These are phyloP conservation scores for Myriangium duriaei DNA, from an alignment of 2,329 filamentous ascomycete genomes.

Conservation along the genomic window DNA sequence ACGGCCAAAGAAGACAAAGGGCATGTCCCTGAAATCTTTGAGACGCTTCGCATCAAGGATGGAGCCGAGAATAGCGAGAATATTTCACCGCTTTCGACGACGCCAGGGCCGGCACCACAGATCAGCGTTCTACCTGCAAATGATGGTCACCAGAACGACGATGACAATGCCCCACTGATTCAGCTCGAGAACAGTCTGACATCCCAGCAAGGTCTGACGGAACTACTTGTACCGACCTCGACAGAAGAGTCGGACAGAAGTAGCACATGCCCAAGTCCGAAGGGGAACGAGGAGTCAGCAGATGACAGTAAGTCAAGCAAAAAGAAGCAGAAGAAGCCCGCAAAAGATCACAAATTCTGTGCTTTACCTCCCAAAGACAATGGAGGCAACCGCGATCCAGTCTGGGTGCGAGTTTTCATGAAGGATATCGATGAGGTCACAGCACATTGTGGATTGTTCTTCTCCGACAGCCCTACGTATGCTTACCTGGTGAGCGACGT, in stretches of 20 bases:
- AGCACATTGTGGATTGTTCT: conserved; percentile 74
- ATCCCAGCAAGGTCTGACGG: too few species aligned
- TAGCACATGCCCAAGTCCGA: too few species aligned
- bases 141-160: neutral
- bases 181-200: too few species aligned
- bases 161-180: too few species aligned
- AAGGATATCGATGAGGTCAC: conserved; percentile 71
- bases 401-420: conserved; percentile 74
- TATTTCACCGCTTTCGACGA: neutral
- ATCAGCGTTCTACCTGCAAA: neutral
- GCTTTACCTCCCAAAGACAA: conserved; percentile 50
- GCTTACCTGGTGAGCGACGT: conserved; percentile 26
- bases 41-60: neutral
- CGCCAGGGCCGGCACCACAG: too few species aligned
- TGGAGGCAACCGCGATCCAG: conserved; percentile 48
- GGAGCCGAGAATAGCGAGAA: neutral
- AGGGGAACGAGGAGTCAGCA: too few species aligned
- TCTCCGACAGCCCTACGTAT: conserved; percentile 45
- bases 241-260: too few species aligned
- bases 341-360: conserved; percentile 66
- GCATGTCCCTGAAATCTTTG: conserved; percentile 14
- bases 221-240: too few species aligned
- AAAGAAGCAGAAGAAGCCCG: conserved; percentile 17
- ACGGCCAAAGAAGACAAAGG: too few species aligned
- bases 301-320: conserved; percentile 13